Base-by-base conservation (phyloP, 1,139 yeast genomes). In the Taiozyma sp. region DNA sequence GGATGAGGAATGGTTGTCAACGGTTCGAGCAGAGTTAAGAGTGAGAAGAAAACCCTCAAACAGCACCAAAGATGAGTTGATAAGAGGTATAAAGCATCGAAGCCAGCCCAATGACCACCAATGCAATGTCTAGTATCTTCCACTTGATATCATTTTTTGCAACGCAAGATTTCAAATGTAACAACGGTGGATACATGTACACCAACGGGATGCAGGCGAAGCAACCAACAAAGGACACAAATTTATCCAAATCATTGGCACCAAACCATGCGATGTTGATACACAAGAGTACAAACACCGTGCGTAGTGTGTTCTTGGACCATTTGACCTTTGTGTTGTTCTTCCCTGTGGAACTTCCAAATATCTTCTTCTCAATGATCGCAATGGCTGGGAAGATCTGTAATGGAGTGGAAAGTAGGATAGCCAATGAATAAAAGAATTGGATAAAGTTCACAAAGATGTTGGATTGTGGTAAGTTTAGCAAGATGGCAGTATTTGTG, bases 201-300 rank as follows among this genome's bases (percentile, higher is more conserved):
- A 86, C 93, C 70, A 86, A 75, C 0, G 95, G 95, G 50, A 86
- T 84, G 63, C 95, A 86, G 1, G 91, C 91, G 69, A 85, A 82
- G 50, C 90, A 85, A 1, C 95, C 95, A 47, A 85, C 83, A 62
- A 86, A 83, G 3, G 89, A 81, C 26, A 86, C 91, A 67, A 86
- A 84, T 55, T 73, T 75, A 62, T 86, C 93, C 53, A 86, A 69
- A 60, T 84, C 80, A 52, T 76, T 73, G 1, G 89, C 85, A 0
- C 91, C 91, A 55, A 73, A 71, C 52, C 80, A 76, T 2, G 86
- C 83, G 49, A 80, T 67, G 16, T 72, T 56, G 3, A 84, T 76
- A 2, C 85, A 82, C 5, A 73, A 55, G 0, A 75, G 45, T 1
- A 86, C 90, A 52, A 82, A 74, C 1, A 67, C 44, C 3, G 79